phyloP scores from a whole-genome alignment of 2,329 filamentous ascomycete genomes.

The Penicillium polonicum region DNA sequence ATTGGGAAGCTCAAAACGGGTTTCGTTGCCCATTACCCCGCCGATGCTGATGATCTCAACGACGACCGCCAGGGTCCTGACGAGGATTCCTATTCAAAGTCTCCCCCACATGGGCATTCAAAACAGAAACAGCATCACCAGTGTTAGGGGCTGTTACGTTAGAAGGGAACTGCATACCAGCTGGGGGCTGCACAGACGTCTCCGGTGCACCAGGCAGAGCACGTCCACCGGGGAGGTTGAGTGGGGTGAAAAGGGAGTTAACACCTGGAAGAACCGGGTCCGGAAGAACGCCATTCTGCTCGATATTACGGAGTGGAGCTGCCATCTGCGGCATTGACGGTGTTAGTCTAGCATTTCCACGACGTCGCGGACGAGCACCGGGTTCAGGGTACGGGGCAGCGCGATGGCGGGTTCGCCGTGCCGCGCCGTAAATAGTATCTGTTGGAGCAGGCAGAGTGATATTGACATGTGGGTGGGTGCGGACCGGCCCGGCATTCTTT shows the following conservation, averaged over 20 bases:
- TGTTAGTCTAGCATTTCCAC: background rate
- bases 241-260: background rate
- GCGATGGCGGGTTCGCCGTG: background rate
- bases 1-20: background rate
- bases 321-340: background rate
- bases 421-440: background rate
- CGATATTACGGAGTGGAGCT: background rate
- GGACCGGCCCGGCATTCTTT: background rate
- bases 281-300: background rate
- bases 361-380: background rate
- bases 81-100: background rate
- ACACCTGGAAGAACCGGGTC: background rate
- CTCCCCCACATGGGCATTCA: background rate
- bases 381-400: background rate
- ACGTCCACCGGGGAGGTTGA: background rate
- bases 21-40: background rate
- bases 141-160: background rate
- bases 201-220: background rate
- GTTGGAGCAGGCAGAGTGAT: background rate
- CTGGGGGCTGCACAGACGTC: background rate
- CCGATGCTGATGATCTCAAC: background rate
- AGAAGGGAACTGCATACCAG: background rate
- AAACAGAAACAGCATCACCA: background rate
- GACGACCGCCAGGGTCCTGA: background rate
- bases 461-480: background rate